A percentile compares a stretch with the other conserved stretches of the same genome.
Conservation (phyloP, 2,329 filamentous ascomycete genomes). For the Calycina marina region DNA sequence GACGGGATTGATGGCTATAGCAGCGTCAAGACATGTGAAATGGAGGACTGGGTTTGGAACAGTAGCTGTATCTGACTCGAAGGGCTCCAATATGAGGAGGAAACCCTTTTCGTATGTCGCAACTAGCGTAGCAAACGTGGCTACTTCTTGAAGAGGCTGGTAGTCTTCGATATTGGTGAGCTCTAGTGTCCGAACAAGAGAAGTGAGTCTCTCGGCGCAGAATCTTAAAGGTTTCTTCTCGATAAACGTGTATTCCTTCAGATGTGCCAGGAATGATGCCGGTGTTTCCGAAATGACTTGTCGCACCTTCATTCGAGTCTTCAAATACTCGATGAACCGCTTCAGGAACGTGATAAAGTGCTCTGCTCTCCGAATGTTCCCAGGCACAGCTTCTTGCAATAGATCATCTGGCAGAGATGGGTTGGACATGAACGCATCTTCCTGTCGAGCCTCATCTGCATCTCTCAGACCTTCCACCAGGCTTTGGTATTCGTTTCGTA, state of each 20-base stretch:
- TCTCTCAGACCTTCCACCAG: slow-evolving; percentile 82
- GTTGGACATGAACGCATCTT: slow-evolving; percentile 96
- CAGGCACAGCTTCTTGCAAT: slow-evolving; percentile 87
- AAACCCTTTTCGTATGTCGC: slow-evolving; percentile 97
- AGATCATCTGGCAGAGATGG: slow-evolving; percentile 88
- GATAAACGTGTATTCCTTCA: slow-evolving; percentile 94
- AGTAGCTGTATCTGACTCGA: slow-evolving; percentile 86
- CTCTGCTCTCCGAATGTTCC: slow-evolving; percentile 89
- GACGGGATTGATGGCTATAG: slow-evolving; percentile 94
- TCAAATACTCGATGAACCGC: slow-evolving; percentile 93
- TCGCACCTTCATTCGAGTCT: slow-evolving; percentile 94
- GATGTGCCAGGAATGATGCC: slow-evolving; percentile 78
- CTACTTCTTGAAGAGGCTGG: slow-evolving; percentile 90
- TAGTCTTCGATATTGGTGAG: slow-evolving; percentile 97
- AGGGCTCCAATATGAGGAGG: slow-evolving; percentile 89
- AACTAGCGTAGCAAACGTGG: slow-evolving; percentile 89
- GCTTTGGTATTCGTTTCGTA: slow-evolving; percentile 92
- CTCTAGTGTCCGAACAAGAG: slow-evolving; percentile 84
- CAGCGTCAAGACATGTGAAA: slow-evolving; percentile 91
- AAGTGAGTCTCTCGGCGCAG: slow-evolving; percentile 88
- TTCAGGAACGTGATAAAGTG: slow-evolving; percentile 94
- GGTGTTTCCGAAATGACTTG: slow-evolving; percentile 97
- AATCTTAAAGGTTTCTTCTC: slow-evolving; percentile 91
- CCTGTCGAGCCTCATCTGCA: slow-evolving; percentile 76
- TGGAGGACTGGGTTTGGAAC: slow-evolving; percentile 95